Base-by-base conservation (phyloP, 2,329 filamentous ascomycete species). In the Colletotrichum spinosum region DNA sequence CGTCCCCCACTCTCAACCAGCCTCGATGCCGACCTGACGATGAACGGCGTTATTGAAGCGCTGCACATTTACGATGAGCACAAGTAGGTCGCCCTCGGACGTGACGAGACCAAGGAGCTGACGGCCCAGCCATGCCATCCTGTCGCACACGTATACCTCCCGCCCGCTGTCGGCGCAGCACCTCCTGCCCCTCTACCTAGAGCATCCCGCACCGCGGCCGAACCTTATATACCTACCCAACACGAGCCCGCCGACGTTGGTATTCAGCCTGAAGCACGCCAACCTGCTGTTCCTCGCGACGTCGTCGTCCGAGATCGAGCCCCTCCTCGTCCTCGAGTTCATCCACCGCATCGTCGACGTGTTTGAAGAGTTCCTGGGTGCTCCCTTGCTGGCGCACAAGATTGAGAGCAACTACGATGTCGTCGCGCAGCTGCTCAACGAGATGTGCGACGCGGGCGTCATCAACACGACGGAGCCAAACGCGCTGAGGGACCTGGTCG, bases 41-140 rank as follows among this genome's bases (percentile, higher is more conserved):
- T 94, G 92, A 92, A 87, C 82, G 89, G 93, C 81, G 89, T 92
- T 76, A 92, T 99, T 75, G 95, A 98, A 84, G 96, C 95, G 76
- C 85, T 99, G 74, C 95, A 98, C 83, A 94, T 99, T 77, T 97
- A 92, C 79, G 94, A 98, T 87, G 94, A 97, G 83, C 89, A 94
- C 81, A 93, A 94, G 94, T 97, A 82, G 74, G 86, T 73, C 55
- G 38, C 63, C 69, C 38, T 10, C 13, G 10, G 4, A 10, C 34
- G 38, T 42, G 34, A 48, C 13, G 10, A 4, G 6, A 13, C 8
- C 11, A 38, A 52, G 42, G 55, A 51, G 71, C 76, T 78, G 61
- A 72, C 68, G 42, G 17, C 35, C n/a, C 33, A 97, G 94, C 80
- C 91, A 88, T 73, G 88, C 92, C 70, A 88, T 98, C 72, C 88